Percentiles rank a stretch among this genome's conserved stretches.
phyloP scores from a whole-genome alignment of 495 filamentous ascomycete genomes.

The Aspergillus hancockii region DNA sequence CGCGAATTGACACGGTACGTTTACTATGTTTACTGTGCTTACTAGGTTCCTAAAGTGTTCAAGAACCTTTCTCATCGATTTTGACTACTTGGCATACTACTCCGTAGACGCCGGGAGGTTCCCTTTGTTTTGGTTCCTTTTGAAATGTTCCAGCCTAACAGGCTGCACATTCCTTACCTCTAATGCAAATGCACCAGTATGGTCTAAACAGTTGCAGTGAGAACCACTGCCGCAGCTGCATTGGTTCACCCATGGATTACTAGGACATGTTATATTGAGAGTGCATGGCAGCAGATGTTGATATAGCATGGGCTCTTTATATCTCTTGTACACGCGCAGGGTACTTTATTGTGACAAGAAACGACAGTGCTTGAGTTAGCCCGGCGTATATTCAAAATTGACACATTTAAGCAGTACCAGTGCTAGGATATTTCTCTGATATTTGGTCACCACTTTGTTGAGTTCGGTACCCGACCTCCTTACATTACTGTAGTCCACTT shows the following conservation, averaged over 20 bases:
- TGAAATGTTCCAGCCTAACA: neutral
- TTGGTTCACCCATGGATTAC: slow-evolving; percentile 2
- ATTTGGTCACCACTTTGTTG: neutral
- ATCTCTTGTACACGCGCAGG: neutral
- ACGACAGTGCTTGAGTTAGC: neutral
- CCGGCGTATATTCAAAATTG: neutral
- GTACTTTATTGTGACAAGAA: neutral
- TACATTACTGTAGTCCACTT: neutral
- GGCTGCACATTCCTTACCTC: neutral
- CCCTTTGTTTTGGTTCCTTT: too few relatives aligned
- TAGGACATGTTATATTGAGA: neutral
- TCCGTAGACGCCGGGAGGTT: too few relatives aligned
- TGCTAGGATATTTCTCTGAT: neutral
- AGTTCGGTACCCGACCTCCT: neutral
- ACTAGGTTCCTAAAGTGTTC: neutral
- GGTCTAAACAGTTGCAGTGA: slow-evolving; percentile 3
- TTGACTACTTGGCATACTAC: too few relatives aligned
- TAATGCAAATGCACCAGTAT: neutral
- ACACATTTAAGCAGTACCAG: neutral
- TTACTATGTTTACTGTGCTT: too few relatives aligned
- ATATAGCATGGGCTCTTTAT: too few relatives aligned
- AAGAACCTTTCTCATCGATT: neutral
- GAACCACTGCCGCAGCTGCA: slow-evolving; percentile 1
- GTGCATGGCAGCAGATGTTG: neutral
- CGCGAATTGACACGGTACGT: neutral